These are phyloP conservation scores for Parafenestella ontariensis DNA, from an alignment of 2,329 filamentous ascomycete genomes.

Conservation along the genomic window DNA sequence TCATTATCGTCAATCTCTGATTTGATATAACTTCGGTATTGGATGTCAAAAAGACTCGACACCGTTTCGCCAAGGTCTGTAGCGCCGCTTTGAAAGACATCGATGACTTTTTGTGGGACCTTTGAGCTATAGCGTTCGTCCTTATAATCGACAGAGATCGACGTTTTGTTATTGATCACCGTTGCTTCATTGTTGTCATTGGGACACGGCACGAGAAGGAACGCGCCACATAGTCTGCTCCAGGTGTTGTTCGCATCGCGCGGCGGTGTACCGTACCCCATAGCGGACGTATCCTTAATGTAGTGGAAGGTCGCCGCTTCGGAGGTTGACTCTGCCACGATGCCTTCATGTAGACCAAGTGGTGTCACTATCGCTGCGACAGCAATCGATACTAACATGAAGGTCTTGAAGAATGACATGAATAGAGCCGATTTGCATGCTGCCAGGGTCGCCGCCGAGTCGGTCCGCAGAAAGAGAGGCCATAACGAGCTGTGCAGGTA, in stretches of 20 bases:
- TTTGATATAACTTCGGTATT: constrained; percentile 41
- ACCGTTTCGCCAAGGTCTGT: constrained; percentile 37
- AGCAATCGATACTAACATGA: constrained; percentile 41
- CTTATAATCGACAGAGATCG: constrained; percentile 10
- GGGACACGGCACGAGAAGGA: constrained; percentile 27
- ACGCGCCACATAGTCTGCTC: constrained; percentile 41
- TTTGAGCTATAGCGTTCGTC: constrained; percentile 37
- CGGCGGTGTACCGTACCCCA: constrained; percentile 50
- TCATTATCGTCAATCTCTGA: background rate
- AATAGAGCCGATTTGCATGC: constrained; percentile 30
- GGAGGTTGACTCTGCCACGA: constrained; percentile 30
- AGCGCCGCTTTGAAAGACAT: constrained; percentile 51
- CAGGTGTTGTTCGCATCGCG: constrained; percentile 41
- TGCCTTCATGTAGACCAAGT: constrained; percentile 54
- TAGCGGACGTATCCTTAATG: constrained; percentile 46
- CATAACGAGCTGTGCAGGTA: constrained; percentile 49
- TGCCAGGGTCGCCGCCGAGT: constrained; percentile 45
- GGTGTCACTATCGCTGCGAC: constrained; percentile 57
- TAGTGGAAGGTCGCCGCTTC: constrained; percentile 47
- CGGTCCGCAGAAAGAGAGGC: constrained; percentile 52
- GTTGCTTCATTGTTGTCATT: constrained; percentile 18
- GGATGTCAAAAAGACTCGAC: constrained; percentile 55
- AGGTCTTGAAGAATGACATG: constrained; percentile 18
- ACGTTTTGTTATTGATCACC: background rate
- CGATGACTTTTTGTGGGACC: constrained; percentile 44